phyloP scores from a whole-genome alignment of 306 rosid genomes.

The Malus sylvestris region DNA sequence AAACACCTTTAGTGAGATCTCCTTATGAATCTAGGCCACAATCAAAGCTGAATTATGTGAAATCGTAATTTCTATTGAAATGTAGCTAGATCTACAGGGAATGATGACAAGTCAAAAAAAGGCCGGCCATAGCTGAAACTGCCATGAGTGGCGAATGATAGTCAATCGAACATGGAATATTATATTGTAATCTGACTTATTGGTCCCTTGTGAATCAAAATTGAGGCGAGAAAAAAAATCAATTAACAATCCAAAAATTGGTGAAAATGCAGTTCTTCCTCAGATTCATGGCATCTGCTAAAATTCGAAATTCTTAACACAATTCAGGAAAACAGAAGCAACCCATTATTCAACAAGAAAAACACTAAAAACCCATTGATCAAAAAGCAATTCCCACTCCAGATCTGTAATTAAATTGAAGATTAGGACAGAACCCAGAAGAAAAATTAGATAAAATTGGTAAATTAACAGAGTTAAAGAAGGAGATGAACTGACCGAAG shows the following conservation, averaged over 20 bases:
- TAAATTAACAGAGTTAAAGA: background rate
- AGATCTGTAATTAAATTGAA: background rate
- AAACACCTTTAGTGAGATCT: background rate
- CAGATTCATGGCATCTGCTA: background rate
- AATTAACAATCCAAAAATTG: background rate
- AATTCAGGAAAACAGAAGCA: background rate
- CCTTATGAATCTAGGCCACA: background rate
- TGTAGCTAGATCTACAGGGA: conserved; percentile 1
- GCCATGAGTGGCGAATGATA: background rate
- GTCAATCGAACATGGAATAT: background rate
- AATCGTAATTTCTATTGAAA: background rate
- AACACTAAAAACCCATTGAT: background rate
- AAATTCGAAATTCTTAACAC: background rate
- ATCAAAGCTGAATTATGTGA: background rate
- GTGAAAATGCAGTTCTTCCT: background rate
- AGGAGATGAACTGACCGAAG: conserved; percentile 30
- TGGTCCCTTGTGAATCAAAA: background rate
- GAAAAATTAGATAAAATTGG: background rate
- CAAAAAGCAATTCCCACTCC: background rate
- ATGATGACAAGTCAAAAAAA: conserved; percentile 7
- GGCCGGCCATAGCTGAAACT: background rate
- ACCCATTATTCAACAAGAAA: background rate
- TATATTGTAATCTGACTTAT: background rate
- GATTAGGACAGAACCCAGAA: background rate
- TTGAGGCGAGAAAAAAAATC: background rate